A percentile compares a stretch with the other conserved stretches of the same genome.
Evolutionary conservation across 305 asterid genomes (phyloP).

Genomic region (Fraxinus albicans): DNA sequence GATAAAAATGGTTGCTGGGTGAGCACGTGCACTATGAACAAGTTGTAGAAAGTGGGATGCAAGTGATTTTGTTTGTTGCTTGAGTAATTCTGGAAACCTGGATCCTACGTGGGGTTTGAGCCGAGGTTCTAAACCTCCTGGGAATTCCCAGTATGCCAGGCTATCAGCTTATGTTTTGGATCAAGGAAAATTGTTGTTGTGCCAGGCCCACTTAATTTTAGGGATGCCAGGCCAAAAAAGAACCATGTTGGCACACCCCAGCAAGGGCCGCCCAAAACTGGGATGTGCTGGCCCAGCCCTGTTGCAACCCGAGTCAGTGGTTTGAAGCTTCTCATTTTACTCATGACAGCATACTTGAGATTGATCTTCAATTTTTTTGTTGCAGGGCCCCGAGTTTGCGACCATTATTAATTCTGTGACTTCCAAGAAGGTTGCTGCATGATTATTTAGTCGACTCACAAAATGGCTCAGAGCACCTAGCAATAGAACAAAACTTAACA

Average conservation of each 20-base stretch:
- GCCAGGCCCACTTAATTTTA: neutral
- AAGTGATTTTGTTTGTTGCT: neutral
- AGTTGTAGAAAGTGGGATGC: neutral
- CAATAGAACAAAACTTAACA: slow-evolving; percentile 20
- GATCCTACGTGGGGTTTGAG: neutral
- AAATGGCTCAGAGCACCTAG: slow-evolving; percentile 37
- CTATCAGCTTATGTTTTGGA: neutral
- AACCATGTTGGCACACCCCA: neutral
- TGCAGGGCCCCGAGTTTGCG: slow-evolving; percentile 87
- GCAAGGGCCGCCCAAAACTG: neutral
- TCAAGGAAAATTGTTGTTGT: neutral
- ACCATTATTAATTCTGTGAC: slow-evolving; percentile 83
- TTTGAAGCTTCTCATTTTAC: neutral
- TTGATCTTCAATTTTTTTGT: slow-evolving; percentile 20
- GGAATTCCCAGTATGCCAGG: neutral
- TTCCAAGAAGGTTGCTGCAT: slow-evolving; percentile 83
- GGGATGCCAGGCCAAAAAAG: neutral
- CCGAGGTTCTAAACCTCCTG: neutral
- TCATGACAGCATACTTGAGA: neutral
- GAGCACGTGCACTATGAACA: neutral
- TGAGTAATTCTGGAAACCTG: neutral
- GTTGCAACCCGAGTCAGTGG: neutral
- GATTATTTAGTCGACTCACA: slow-evolving; percentile 27
- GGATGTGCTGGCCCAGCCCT: neutral
- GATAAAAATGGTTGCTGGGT: neutral